Base-by-base conservation (phyloP, 2,329 filamentous ascomycete species). In the Xylaria arbuscula region DNA sequence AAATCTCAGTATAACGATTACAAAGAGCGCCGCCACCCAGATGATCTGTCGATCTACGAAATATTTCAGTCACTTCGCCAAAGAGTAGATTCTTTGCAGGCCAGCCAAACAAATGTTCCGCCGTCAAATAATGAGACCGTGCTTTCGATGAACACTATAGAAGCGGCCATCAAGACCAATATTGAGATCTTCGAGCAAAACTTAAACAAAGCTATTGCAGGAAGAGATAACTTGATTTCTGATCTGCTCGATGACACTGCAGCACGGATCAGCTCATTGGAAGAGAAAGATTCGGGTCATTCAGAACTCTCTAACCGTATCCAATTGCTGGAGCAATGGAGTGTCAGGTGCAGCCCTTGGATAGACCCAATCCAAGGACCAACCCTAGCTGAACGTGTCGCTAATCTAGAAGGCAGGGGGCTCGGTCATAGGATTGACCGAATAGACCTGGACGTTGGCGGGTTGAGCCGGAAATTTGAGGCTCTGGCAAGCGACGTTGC, bases 181-280 rank as follows among this genome's bases (percentile, higher is more conserved):
- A n/a, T 71, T 1, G 47, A 55, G 38, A 54, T 54, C 4, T 61
- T 60, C 4, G 34, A 64, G 47, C 9, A 62, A 8, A 48, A 59
- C 10, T 64, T 70, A 8, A 62, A 22, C 4, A 2, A 66, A 15
- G 38, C 64, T 19, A 60, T 13, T 2, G 58, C 22, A 19, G 48
- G 68, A 3, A 69, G 64, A 24, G 69, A 68, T 17, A 56, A 74
- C 9, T 36, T 59, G 0, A 65, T 69, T 50, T 69, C 59, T 38
- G 70, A 69, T 1, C 58, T 75, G 54, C 69, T 76, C 5, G 72
- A 75, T 36, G 65, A 51, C 3, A 17, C 66, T 3, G 22, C 5
- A 10, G 22, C 15, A 36, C 64, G 64, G 3, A 45, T 67, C 1
- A 6, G 48, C 1, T 17, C 36, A 22, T 22, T 71, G 19, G 57